Percentiles rank a stretch among this genome's conserved stretches.
Evolutionary conservation across 139 green algal species (phyloP).

Genomic region (Coelastrella sp.): DNA sequence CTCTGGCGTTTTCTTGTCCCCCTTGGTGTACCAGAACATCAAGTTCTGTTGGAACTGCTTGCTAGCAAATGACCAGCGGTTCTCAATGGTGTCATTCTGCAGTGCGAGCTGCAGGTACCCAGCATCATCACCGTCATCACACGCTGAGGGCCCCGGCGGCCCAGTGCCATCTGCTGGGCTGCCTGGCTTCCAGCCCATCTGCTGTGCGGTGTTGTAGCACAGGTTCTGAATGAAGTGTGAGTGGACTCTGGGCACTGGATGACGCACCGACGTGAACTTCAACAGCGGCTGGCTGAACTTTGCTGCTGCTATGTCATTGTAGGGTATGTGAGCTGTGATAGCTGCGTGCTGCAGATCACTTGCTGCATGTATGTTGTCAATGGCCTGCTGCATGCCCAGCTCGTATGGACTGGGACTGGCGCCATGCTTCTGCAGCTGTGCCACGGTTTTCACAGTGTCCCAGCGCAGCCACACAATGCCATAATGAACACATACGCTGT

Average conservation of each 20-base stretch:
- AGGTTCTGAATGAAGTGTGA: conserved; percentile 24
- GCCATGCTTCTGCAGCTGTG: background rate
- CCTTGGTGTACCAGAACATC: conserved; percentile 14
- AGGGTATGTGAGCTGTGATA: background rate
- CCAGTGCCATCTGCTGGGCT: background rate
- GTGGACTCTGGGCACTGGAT: conserved; percentile 18
- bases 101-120: conserved; percentile 8
- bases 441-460: background rate
- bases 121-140: background rate
- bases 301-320: background rate
- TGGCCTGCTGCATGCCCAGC: conserved; percentile 6
- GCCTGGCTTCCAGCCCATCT: conserved; percentile 15
- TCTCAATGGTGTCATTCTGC: background rate
- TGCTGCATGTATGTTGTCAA: background rate
- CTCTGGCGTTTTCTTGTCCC: background rate
- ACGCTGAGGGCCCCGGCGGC: background rate
- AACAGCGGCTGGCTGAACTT: conserved; percentile 6
- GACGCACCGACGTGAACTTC: conserved; percentile 20
- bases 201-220: conserved; percentile 11
- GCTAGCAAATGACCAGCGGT: conserved; percentile 10
- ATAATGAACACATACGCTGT: background rate
- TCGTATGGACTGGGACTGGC: background rate
- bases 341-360: background rate
- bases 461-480: conserved; percentile 5
- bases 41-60: background rate